A percentile compares a stretch with the other conserved stretches of the same genome.
These are phyloP conservation scores for Venturia effusa DNA, from an alignment of 2,329 filamentous ascomycete genomes.

Conservation along the genomic window DNA sequence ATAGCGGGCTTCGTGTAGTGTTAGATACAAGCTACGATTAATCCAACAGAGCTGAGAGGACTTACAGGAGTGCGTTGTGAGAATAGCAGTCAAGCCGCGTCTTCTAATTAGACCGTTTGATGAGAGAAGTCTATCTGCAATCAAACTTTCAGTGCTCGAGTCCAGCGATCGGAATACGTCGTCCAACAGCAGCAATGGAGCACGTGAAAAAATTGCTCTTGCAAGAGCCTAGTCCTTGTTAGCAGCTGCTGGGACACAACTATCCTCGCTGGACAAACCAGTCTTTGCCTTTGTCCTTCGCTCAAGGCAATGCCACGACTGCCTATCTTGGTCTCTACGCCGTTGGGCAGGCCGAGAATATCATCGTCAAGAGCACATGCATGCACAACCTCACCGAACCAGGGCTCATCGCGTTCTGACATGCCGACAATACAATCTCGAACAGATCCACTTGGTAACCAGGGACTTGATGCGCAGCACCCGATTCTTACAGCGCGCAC, in stretches of 20 bases:
- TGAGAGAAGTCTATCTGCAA: constrained; percentile 7
- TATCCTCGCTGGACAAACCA: neutral
- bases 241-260: neutral
- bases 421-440: neutral
- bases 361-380: neutral
- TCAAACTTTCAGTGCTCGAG: constrained; percentile 2
- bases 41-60: neutral
- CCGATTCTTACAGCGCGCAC: constrained; percentile 9
- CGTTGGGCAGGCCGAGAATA: neutral
- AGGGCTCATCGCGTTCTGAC: neutral
- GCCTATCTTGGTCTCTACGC: neutral
- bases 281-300: constrained; percentile 6
- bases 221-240: neutral
- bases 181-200: neutral
- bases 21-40: neutral
- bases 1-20: neutral
- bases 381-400: neutral
- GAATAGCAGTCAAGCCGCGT: constrained; percentile 8
- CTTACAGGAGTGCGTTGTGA: constrained; percentile 12
- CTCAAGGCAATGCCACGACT: neutral
- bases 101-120: neutral
- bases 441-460: constrained; percentile 14
- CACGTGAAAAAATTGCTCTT: neutral
- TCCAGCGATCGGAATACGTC: constrained; percentile 6
- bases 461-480: constrained; percentile 17